A percentile compares a stretch with the other conserved stretches of the same genome.
Conservation (phyloP, 2,329 filamentous ascomycete genomes). For the Annulohypoxylon truncatum region DNA sequence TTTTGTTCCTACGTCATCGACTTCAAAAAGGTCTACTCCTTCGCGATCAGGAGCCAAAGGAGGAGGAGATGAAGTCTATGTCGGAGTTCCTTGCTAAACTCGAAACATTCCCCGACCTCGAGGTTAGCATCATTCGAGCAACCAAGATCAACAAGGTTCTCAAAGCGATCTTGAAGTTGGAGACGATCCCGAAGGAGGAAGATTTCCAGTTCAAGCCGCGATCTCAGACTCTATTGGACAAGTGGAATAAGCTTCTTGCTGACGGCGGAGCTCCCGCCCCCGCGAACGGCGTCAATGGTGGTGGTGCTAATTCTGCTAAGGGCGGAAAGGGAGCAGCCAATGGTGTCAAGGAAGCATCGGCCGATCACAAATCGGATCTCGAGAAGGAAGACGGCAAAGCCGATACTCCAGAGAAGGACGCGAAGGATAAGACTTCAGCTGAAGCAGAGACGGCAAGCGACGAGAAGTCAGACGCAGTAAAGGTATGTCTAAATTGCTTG, state of each 20-base stretch:
- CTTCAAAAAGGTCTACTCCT: conserved; percentile 94
- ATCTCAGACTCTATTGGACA: conserved; percentile 80
- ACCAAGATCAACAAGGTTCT: conserved; percentile 99
- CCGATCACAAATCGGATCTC: conserved; percentile 45
- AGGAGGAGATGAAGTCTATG: conserved; percentile 84
- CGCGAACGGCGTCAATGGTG: conserved; percentile 63
- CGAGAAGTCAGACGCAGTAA: conserved; percentile 48
- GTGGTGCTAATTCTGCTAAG: conserved; percentile 55
- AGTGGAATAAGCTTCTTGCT: conserved; percentile 88
- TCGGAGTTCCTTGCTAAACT: conserved; percentile 82
- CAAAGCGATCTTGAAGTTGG: conserved; percentile 91
- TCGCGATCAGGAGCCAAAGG: conserved; percentile 85
- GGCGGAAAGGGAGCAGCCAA: conserved; percentile 52
- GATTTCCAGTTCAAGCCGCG: conserved; percentile 90
- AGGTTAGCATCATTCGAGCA: conserved; percentile 85
- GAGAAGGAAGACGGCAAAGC: conserved; percentile 49
- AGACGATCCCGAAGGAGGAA: conserved; percentile 86
- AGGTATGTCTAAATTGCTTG: conserved; percentile 42
- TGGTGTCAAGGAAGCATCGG: conserved; percentile 46
- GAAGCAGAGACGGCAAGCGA: conserved; percentile 43
- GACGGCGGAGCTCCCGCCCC: conserved; percentile 59
- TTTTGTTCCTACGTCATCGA: conserved; percentile 94
- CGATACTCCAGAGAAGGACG: conserved; percentile 53
- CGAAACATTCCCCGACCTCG: conserved; percentile 81
- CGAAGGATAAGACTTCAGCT: conserved; percentile 54